phyloP scores from a whole-genome alignment of 1,284 basidiomycete genomes.

The Rhodotorula sp. region DNA sequence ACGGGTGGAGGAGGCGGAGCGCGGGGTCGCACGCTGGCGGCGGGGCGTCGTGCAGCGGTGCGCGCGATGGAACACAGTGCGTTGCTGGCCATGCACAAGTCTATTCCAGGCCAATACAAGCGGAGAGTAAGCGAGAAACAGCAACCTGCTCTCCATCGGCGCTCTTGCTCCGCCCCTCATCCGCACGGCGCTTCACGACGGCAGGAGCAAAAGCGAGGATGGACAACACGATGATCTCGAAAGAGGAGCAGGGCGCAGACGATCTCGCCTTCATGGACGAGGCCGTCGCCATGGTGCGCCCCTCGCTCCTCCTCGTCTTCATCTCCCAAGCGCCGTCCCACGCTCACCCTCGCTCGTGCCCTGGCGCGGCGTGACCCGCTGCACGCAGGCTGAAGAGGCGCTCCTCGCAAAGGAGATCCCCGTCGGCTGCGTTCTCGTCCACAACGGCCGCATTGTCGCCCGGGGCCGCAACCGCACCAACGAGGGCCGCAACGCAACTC shows the following conservation, averaged over 20 bases:
- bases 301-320: not conserved
- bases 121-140: no score
- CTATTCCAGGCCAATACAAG: not conserved
- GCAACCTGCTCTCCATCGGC: no score
- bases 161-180: not conserved
- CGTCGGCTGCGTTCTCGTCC: conserved; percentile 94
- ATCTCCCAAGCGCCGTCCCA: not conserved
- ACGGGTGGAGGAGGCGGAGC: not conserved
- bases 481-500: conserved; percentile 88
- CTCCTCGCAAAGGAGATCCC: conserved; percentile 84
- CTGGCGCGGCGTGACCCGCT: not conserved
- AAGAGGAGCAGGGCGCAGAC: conserved; percentile 36
- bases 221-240: conserved; percentile 44
- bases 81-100: not conserved
- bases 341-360: not conserved
- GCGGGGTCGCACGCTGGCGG: not conserved
- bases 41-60: not conserved
- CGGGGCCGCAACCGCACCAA: conserved; percentile 91
- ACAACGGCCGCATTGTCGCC: conserved; percentile 73
- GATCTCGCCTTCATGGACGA: conserved; percentile 48
- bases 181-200: no score
- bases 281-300: conserved; percentile 46
- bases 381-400: conserved; percentile 66
- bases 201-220: conserved; percentile 4
- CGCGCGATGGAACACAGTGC: not conserved